Evolutionary conservation across 257 asterid genomes (phyloP).

Genomic region (Voacanga thouarsii): DNA sequence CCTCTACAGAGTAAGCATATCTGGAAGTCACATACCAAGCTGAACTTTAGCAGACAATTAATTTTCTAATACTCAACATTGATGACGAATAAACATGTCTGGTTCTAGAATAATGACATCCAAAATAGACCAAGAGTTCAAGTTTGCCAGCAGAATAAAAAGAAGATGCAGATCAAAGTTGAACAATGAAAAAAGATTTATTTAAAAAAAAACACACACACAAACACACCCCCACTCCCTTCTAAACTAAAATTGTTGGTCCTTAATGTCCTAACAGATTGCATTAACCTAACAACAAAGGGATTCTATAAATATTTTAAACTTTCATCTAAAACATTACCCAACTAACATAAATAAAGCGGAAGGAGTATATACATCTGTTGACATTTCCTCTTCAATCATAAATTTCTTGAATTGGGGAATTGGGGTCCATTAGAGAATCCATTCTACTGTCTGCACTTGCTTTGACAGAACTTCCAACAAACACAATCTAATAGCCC

Average conservation of each 20-base stretch:
- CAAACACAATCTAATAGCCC: background rate
- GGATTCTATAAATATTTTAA: background rate
- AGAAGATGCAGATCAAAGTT: background rate
- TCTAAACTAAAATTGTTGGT: background rate
- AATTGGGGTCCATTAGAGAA: background rate
- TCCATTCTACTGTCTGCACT: background rate
- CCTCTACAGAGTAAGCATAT: constrained; percentile 33
- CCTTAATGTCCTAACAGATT: background rate
- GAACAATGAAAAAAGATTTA: background rate
- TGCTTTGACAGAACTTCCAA: background rate
- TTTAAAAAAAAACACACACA: background rate
- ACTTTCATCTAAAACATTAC: background rate
- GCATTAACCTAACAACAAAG: background rate
- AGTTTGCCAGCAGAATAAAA: background rate
- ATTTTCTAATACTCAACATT: background rate
- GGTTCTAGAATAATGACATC: background rate
- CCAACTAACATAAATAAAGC: background rate
- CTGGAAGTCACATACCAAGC: constrained; percentile 10
- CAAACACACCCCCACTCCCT: background rate
- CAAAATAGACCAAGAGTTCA: background rate
- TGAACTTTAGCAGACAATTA: background rate
- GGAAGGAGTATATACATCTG: background rate
- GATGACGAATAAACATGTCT: background rate
- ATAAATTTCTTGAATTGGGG: background rate
- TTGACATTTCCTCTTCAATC: background rate